Base-by-base conservation (phyloP, 1,284 basidiomycete genomes). In the Sporisorium graminicola region DNA sequence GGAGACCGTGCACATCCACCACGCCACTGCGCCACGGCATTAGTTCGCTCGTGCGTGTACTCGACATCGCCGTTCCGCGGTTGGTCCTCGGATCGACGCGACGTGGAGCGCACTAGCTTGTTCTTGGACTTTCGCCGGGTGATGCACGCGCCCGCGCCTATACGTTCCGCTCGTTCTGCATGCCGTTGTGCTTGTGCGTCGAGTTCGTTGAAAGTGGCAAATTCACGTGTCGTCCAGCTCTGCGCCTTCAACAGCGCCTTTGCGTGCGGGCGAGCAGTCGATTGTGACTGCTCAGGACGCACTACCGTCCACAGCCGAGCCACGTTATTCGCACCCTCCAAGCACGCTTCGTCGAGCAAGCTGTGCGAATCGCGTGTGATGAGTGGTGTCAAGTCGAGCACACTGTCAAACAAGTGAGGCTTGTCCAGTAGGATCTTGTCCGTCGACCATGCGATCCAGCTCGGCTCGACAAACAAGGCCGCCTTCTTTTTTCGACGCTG, bases 371-470 rank as follows among this genome's bases (percentile, higher is more conserved):
- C 61, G 7, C 40, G 46, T 18, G 60, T 47, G 44, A 70, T 54
- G 27, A 81, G 63, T 5, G 79, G 69, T 1, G 74, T 69, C 20
- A 82, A 58, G 43, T 82, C 80, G 9, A 82, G 62, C 27, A 82
- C 66, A 31, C 65, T 65, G 56, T 82, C 80, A 57, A 76, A 82
- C 9, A 82, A 49, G 37, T 77, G 58, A 16, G 70, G 64, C 60
- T 81, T 82, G 20, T 82, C 79, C 20, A 81, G 68, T 20, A 81
- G 42, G 43, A 82, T 73, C 70, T 77, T 79, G 58, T 82, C 79
- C 5, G 79, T 65, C 10, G 74, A 80, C 78, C 78, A 81, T 8
- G 79, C 79, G 42, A 82, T 78, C 80, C 80, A 82, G 42, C 74
- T 59, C n/a, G 52, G 66, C 24, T 54, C 27, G 9, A 24, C 13